Conservation (phyloP, 1,139 yeast genomes). For the Nadsonia commutata region DNA sequence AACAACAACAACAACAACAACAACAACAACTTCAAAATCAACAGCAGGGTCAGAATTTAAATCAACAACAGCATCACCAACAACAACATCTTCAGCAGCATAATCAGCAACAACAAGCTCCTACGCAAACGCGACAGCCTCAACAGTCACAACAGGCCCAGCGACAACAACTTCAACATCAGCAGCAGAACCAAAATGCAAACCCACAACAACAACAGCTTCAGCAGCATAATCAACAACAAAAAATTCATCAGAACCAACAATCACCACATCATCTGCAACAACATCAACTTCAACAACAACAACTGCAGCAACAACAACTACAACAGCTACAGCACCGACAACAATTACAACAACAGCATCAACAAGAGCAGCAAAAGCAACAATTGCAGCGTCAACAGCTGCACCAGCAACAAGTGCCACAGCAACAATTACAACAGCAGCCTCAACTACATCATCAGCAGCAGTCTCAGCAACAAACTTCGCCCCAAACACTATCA, state of each 20-base stretch:
- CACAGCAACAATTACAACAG: constrained; percentile 8
- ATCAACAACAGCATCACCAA: constrained; percentile 3
- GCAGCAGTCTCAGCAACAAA: too few species aligned
- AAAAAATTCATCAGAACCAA: too few species aligned
- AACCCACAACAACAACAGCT: constrained; percentile 10
- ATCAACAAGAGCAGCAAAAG: constrained; percentile 5
- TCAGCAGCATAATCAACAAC: constrained; percentile 5
- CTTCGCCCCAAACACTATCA: too few species aligned
- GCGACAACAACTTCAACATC: constrained; percentile 1
- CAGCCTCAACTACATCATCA: constrained; percentile 20
- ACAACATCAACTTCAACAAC: constrained; percentile 3
- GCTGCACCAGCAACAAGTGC: constrained; percentile 9
- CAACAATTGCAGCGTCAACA: constrained; percentile 1
- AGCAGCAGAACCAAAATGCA: constrained; percentile 8
- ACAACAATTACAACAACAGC: constrained; percentile 8
- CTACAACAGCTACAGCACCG: not conserved
- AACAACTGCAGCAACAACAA: constrained; percentile 1
- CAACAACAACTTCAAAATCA: too few species aligned
- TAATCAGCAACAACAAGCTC: not conserved
- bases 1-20: constrained; percentile 2
- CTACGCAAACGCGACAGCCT: constrained; percentile 7
- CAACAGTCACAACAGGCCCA: constrained; percentile 5
- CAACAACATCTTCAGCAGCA: not conserved
- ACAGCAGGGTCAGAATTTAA: constrained; percentile 7
- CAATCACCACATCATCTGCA: constrained; percentile 7